Conservation (phyloP, 345 rosid genomes). For the Syzygium oleosum region DNA sequence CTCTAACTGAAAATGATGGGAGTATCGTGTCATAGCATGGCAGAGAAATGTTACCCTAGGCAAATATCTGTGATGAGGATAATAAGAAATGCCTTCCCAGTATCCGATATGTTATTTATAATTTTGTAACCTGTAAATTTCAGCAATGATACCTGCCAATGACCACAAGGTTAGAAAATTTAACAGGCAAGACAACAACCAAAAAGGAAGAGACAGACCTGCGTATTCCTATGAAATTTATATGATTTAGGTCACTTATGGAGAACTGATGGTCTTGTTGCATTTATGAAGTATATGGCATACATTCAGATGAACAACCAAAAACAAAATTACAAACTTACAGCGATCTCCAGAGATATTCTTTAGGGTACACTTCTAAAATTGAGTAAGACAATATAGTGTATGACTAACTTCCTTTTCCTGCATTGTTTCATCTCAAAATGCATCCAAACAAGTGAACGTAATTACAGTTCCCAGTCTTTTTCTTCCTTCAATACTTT, state of each 20-base stretch:
- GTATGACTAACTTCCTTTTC: neutral
- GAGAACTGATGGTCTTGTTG: neutral
- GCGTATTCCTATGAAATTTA: neutral
- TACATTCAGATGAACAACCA: neutral
- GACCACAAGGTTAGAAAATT: neutral
- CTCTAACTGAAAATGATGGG: neutral
- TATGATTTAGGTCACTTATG: neutral
- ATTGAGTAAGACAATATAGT: neutral
- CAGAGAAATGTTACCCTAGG: conserved; percentile 50
- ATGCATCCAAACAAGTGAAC: neutral
- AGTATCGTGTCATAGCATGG: neutral
- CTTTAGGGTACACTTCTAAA: neutral
- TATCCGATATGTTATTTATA: conserved; percentile 70
- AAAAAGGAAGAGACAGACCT: neutral
- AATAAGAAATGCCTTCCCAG: conserved; percentile 87
- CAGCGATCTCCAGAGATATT: neutral
- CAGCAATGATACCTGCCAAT: conserved; percentile 81
- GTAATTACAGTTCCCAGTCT: neutral
- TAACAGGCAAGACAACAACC: neutral
- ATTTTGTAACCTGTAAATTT: conserved; percentile 89
- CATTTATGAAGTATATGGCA: neutral
- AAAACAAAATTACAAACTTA: neutral
- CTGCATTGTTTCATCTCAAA: neutral
- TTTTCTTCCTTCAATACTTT: neutral
- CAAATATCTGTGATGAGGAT: conserved; percentile 71